Evolutionary conservation across 805 yeast species (phyloP).

Genomic region (Saccharomycopsis synnaedendra): DNA sequence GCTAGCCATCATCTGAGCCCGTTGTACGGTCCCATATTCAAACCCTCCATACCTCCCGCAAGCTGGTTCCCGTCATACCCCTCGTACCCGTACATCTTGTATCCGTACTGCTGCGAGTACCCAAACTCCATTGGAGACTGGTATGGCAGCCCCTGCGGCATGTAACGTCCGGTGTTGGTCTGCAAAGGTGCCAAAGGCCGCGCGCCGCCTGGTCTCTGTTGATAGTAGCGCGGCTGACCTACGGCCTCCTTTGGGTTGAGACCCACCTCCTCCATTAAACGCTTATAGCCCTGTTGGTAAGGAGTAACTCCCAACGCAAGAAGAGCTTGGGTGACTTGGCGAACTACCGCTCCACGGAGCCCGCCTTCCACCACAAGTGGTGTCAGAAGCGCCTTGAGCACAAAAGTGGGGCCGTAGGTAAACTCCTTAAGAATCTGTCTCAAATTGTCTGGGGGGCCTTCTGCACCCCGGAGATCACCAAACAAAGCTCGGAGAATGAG

Average conservation of each 20-base stretch:
- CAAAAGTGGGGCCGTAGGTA: slow-evolving; percentile 61
- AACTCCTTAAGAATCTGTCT: slow-evolving; percentile 55
- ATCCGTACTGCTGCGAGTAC: too few relatives aligned
- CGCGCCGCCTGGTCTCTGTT: too few relatives aligned
- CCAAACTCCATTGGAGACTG: too few relatives aligned
- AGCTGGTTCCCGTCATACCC: too few relatives aligned
- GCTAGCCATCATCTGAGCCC: too few relatives aligned
- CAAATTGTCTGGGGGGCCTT: slow-evolving; percentile 26
- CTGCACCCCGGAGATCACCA: slow-evolving; percentile 30
- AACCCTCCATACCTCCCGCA: too few relatives aligned
- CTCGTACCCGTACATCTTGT: too few relatives aligned
- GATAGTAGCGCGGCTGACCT: too few relatives aligned
- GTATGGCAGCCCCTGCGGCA: too few relatives aligned
- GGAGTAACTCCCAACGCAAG: slow-evolving; percentile 44
- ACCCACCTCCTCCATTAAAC: slow-evolving; percentile 89
- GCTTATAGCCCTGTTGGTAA: slow-evolving; percentile 58
- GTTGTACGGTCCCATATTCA: too few relatives aligned
- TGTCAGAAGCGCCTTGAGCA: slow-evolving; percentile 68
- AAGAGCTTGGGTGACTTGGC: slow-evolving; percentile 52
- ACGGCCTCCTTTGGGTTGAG: slow-evolving; percentile 24
- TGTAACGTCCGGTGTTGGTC: too few relatives aligned
- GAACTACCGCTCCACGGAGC: slow-evolving; percentile 43
- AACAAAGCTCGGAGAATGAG: slow-evolving; percentile 55
- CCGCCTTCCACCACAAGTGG: slow-evolving; percentile 48
- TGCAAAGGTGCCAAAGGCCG: too few relatives aligned